A percentile compares a stretch with the other conserved stretches of the same genome.
phyloP scores from a whole-genome alignment of 2,329 filamentous ascomycete species.

The Trichoderma sp. region DNA sequence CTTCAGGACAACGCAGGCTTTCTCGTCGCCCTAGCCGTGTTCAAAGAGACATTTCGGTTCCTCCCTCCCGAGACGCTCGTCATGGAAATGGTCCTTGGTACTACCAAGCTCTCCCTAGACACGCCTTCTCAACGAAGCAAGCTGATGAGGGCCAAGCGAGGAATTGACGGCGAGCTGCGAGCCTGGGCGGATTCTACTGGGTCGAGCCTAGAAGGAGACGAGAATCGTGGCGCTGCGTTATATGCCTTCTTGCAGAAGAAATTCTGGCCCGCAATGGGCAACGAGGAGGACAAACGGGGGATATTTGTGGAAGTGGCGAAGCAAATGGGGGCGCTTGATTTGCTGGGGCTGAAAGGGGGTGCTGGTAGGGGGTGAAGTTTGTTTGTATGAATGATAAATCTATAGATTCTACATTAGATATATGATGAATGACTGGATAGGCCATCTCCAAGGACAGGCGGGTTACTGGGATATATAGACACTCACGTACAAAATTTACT shows the following conservation, averaged over 20 bases:
- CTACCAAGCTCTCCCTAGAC: conserved; percentile 50
- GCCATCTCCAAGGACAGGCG: not conserved
- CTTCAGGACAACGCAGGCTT: conserved; percentile 51
- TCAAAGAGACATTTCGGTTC: conserved; percentile 51
- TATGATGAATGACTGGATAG: conserved; percentile 19
- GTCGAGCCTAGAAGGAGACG: conserved; percentile 42
- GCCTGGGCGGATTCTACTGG: conserved; percentile 38
- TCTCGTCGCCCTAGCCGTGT: conserved; percentile 50
- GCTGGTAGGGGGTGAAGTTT: not conserved
- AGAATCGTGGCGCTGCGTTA: conserved; percentile 45
- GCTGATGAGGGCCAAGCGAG: conserved; percentile 49
- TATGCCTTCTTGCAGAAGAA: conserved; percentile 49
- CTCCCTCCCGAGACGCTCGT: conserved; percentile 51
- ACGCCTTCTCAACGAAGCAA: conserved; percentile 46
- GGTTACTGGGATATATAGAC: conserved; percentile 10
- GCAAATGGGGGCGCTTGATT: conserved; percentile 51
- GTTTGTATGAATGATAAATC: not conserved
- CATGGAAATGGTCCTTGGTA: conserved; percentile 52
- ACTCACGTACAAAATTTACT: conserved; percentile 4
- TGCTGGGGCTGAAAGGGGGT: conserved; percentile 34
- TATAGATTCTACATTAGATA: conserved; percentile 25
- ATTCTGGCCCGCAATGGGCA: conserved; percentile 41
- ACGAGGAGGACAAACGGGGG: conserved; percentile 34
- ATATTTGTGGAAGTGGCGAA: conserved; percentile 42
- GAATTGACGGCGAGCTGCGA: conserved; percentile 47